Percentiles rank a stretch among this genome's conserved stretches.
Evolutionary conservation across 2,329 filamentous ascomycete genomes (phyloP).

Genomic region (Fusarium annulatum): DNA sequence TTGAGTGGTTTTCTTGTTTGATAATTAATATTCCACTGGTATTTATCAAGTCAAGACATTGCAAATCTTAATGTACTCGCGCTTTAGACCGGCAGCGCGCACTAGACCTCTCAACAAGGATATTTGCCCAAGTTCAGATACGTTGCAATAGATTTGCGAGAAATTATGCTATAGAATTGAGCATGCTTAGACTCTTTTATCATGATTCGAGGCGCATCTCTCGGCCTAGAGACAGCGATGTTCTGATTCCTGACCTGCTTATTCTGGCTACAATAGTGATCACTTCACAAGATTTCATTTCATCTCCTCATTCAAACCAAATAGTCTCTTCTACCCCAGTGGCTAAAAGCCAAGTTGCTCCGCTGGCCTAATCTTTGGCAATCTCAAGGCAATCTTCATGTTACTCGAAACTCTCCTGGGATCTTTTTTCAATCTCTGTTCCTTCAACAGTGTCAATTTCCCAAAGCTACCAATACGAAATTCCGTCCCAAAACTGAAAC

Average conservation of each 20-base stretch:
- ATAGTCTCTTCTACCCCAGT: neutral
- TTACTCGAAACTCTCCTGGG: accelerated
- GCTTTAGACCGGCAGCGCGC: neutral
- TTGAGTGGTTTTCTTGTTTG: too few relatives aligned
- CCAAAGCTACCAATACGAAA: too few relatives aligned
- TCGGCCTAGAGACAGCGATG: neutral
- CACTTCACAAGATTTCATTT: neutral
- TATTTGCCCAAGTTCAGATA: neutral
- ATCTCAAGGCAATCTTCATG: neutral
- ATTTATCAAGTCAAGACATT: neutral
- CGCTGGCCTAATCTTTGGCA: accelerated
- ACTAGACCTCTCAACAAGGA: neutral
- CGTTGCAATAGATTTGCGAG: accelerated
- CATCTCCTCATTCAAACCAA: neutral
- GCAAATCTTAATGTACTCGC: neutral
- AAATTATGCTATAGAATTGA: neutral
- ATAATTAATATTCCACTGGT: too few relatives aligned
- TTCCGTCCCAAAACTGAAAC: neutral
- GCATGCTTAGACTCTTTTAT: neutral
- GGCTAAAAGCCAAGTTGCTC: neutral
- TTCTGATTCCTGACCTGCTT: neutral
- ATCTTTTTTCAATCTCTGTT: accelerated
- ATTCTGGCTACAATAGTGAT: too few relatives aligned
- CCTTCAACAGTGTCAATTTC: neutral
- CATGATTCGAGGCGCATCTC: accelerated